phyloP scores from a whole-genome alignment of 2,329 filamentous ascomycete genomes.

The Sclerotinia trifoliorum region DNA sequence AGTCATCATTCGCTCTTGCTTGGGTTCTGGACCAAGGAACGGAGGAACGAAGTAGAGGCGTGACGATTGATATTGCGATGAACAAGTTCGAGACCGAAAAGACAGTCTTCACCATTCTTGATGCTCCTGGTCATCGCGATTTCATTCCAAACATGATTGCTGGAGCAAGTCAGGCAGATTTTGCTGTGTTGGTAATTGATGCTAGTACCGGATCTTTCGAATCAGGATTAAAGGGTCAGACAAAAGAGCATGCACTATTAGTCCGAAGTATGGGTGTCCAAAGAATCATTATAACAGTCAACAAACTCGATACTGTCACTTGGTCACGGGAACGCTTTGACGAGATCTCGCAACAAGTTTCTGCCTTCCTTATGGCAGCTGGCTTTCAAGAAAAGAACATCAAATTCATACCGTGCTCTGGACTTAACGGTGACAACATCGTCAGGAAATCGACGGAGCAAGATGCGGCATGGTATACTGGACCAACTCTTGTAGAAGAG shows the following conservation, averaged over 20 bases:
- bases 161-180: slow-evolving; percentile 91
- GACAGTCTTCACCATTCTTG: slow-evolving; percentile 88
- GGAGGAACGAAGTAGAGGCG: slow-evolving; percentile 84
- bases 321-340: slow-evolving; percentile 84
- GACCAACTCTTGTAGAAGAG: slow-evolving; percentile 76
- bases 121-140: slow-evolving; percentile 90
- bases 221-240: slow-evolving; percentile 89
- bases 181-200: slow-evolving; percentile 92
- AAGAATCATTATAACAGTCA: slow-evolving; percentile 83
- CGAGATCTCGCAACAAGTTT: slow-evolving; percentile 80
- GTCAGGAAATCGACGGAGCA: slow-evolving; percentile 55
- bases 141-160: slow-evolving; percentile 99
- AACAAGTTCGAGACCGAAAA: slow-evolving; percentile 90
- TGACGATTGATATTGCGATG: slow-evolving; percentile 95
- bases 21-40: slow-evolving; percentile 94
- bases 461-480: slow-evolving; percentile 74
- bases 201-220: slow-evolving; percentile 89
- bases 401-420: slow-evolving; percentile 85
- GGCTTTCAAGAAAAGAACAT: slow-evolving; percentile 82
- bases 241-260: slow-evolving; percentile 86
- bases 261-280: slow-evolving; percentile 89
- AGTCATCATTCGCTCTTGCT: slow-evolving; percentile 91
- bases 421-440: slow-evolving; percentile 86
- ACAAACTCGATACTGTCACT: slow-evolving; percentile 84
- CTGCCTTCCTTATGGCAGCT: slow-evolving; percentile 75